A percentile compares a stretch with the other conserved stretches of the same genome.
Evolutionary conservation across 2,329 filamentous ascomycete genomes (phyloP).

Genomic region (Bipolaris gigantea): DNA sequence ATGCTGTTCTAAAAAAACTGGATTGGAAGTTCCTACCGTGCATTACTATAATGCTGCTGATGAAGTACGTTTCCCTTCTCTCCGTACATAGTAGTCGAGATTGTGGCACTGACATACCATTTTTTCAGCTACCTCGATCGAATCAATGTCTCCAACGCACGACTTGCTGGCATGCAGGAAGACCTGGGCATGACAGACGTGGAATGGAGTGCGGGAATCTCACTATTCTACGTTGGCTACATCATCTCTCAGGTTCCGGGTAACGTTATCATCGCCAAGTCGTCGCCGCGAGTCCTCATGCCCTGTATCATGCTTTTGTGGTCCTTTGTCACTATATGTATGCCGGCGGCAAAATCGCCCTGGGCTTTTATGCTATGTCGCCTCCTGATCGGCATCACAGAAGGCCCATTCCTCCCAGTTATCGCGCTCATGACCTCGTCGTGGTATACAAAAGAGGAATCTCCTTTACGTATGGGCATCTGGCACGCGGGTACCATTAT

Average conservation of each 20-base stretch:
- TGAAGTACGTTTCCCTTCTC: constrained; percentile 28
- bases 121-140: constrained; percentile 45
- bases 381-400: constrained; percentile 45
- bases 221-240: constrained; percentile 52
- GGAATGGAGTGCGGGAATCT: constrained; percentile 48
- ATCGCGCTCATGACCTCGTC: constrained; percentile 46
- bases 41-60: constrained; percentile 38
- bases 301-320: constrained; percentile 49
- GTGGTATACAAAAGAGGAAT: constrained; percentile 53
- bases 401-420: constrained; percentile 46
- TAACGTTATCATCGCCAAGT: constrained; percentile 51
- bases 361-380: constrained; percentile 43
- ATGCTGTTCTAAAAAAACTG: constrained; percentile 27
- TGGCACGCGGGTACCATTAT: constrained; percentile 53
- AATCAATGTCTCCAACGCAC: constrained; percentile 48
- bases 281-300: constrained; percentile 39
- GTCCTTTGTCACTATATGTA: constrained; percentile 48
- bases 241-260: constrained; percentile 52
- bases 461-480: constrained; percentile 50
- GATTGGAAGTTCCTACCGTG: constrained; percentile 38
- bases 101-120: not conserved
- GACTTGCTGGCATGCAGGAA: constrained; percentile 45
- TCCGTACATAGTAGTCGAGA: not conserved
- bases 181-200: constrained; percentile 38
- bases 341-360: constrained; percentile 44